Evolutionary conservation across 2,329 filamentous ascomycete genomes (phyloP).

Genomic region (Teratosphaeria nubilosa): DNA sequence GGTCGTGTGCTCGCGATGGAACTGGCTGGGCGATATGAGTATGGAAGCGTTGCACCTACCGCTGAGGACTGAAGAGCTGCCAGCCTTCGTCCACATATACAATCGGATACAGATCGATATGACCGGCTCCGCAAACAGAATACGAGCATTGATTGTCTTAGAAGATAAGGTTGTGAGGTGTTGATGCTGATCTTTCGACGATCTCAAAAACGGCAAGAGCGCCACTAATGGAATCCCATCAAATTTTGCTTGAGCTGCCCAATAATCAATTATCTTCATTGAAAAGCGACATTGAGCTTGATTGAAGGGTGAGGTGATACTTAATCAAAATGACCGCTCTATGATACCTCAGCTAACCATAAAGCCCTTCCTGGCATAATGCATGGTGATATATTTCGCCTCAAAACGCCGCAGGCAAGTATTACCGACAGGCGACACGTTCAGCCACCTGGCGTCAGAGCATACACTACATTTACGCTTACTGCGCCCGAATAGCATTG

Average conservation of each 20-base stretch:
- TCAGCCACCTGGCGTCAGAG: background rate
- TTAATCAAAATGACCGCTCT: background rate
- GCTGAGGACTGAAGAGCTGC: background rate
- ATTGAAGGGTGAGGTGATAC: background rate
- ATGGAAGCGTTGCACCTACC: background rate
- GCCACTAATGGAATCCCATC: background rate
- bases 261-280: background rate
- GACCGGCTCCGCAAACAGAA: background rate
- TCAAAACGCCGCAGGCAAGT: background rate
- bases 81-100: background rate
- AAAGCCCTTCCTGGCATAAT: background rate
- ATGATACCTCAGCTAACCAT: background rate
- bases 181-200: too few relatives aligned
- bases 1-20: background rate
- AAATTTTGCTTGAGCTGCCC: background rate
- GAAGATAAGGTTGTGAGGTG: too few relatives aligned
- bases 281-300: background rate
- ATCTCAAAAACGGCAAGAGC: too few relatives aligned
- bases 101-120: background rate
- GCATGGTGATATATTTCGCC: background rate
- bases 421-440: background rate
- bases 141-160: too few relatives aligned
- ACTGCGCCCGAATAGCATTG: constrained; percentile 40
- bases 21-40: background rate
- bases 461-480: constrained; percentile 1